phyloP scores from a whole-genome alignment of 768 basidiomycete genomes.

The Termitomyces sp. region DNA sequence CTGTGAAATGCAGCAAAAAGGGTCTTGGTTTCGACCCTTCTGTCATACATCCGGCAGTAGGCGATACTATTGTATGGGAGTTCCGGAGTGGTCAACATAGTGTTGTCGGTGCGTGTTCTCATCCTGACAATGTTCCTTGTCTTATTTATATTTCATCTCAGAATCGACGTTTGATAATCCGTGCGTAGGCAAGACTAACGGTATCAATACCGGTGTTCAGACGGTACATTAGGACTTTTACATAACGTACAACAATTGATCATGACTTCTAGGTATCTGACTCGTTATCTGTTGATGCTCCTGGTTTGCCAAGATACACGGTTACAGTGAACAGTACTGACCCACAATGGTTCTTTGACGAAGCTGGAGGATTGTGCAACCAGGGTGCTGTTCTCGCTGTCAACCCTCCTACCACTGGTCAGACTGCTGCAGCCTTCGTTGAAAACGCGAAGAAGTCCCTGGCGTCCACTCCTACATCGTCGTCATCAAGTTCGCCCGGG shows the following conservation, averaged over 20 bases:
- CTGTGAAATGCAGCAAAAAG: slow-evolving; percentile 25
- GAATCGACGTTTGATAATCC: slow-evolving; percentile 36
- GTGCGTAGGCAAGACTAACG: slow-evolving; percentile 27
- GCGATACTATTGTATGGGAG: slow-evolving; percentile 33
- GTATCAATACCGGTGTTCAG: slow-evolving; percentile 30
- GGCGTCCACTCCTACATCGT: slow-evolving; percentile 8
- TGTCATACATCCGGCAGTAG: slow-evolving; percentile 28
- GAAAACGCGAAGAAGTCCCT: slow-evolving; percentile 30
- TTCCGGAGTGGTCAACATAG: slow-evolving; percentile 37
- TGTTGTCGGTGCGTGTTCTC: slow-evolving; percentile 32
- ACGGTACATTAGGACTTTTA: slow-evolving; percentile 20
- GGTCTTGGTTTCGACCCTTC: slow-evolving; percentile 40
- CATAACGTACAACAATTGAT: background rate
- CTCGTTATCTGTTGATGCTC: slow-evolving; percentile 28
- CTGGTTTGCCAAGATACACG: slow-evolving; percentile 26
- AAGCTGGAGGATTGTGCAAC: slow-evolving; percentile 34
- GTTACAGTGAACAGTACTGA: slow-evolving; percentile 31
- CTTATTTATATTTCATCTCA: slow-evolving; percentile 5
- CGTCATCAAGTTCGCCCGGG: background rate
- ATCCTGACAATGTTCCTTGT: background rate
- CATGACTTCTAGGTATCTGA: slow-evolving; percentile 24
- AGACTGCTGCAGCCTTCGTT: slow-evolving; percentile 31
- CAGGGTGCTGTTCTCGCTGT: slow-evolving; percentile 35
- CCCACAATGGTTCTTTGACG: slow-evolving; percentile 37
- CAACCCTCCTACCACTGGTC: slow-evolving; percentile 26